Evolutionary conservation across 805 yeast species (phyloP).

Genomic region (Ogataea paraovalis): DNA sequence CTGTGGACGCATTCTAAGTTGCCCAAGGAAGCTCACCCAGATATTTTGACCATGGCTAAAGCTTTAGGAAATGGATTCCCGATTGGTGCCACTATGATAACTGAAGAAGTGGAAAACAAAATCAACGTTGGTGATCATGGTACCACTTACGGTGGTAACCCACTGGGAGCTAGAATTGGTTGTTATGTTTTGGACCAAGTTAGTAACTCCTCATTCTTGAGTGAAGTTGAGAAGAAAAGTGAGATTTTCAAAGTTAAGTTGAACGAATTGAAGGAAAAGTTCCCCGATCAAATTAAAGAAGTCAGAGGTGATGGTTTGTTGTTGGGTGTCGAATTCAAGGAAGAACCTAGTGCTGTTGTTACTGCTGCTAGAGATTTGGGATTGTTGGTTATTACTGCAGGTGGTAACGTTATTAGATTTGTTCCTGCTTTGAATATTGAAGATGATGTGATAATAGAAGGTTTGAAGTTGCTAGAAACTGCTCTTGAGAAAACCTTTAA

Average conservation of each 20-base stretch:
- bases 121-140: slow-evolving; percentile 95
- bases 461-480: slow-evolving; percentile 63
- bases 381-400: slow-evolving; percentile 83
- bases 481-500: slow-evolving; percentile 40
- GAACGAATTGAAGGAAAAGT: slow-evolving; percentile 44
- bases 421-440: slow-evolving; percentile 90
- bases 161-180: slow-evolving; percentile 82
- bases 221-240: slow-evolving; percentile 57
- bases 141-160: slow-evolving; percentile 97
- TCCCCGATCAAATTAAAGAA: slow-evolving; percentile 58
- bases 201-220: slow-evolving; percentile 55
- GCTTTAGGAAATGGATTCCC: slow-evolving; percentile 97
- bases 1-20: slow-evolving; percentile 87
- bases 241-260: slow-evolving; percentile 50
- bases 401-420: slow-evolving; percentile 83
- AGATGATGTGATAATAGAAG: slow-evolving; percentile 62
- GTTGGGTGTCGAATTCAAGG: slow-evolving; percentile 73
- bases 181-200: slow-evolving; percentile 68
- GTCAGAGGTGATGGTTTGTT: slow-evolving; percentile 88
- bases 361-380: slow-evolving; percentile 73
- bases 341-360: slow-evolving; percentile 63
- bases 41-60: slow-evolving; percentile 89
- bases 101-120: slow-evolving; percentile 68
- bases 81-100: slow-evolving; percentile 87
- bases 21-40: slow-evolving; percentile 86